Base-by-base conservation (phyloP, 1,284 basidiomycete species). In the Rhodotorula sp. region DNA sequence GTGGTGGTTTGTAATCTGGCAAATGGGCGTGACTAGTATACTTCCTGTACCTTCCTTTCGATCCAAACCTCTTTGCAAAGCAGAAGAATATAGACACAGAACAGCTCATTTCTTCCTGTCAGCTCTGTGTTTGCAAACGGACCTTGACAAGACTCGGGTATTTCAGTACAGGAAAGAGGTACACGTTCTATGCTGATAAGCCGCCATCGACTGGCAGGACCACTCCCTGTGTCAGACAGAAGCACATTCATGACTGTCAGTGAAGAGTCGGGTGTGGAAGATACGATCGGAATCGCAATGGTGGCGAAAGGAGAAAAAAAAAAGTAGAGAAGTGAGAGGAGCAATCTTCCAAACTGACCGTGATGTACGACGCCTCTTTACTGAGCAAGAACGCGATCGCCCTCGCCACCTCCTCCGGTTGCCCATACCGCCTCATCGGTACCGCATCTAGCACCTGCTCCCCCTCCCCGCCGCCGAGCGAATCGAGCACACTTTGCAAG, bases 191-290 rank as follows among this genome's bases (percentile, higher is more conserved):
- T 0, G 60, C 67, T 2, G 72, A 55, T 67, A 61, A 64, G 0
- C 72, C 72, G 7, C 74, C 74, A 17, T 75, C 74, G 0, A 75
- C 74, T 2, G 74, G 74, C 6, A 75, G 48, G 7, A 70, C 64
- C 1, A 70, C 74, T 2, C 74, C 74, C 72, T 73, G 57, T 6
- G 3, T 51, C 20, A 51, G 15, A n/a, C 17, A 22, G 22, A 22
- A 51, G 22, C 49, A n/a, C 6, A 10, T 51, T 51, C 24, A n/a
- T 37, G 37, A 37, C 8, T 37, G 37, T 37, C 6, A 37, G 37
- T 37, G 37, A 37, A 37, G 37, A 37, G 37, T 12, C 37, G 37
- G 37, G 37, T 12, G 37, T 1, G 37, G 12, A 37, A 37, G 37
- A 7, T 12, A 37, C 37, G 37, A 6, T 10, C 5, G 37, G 37